These are phyloP conservation scores for Benincasa hispida DNA, from an alignment of 306 rosid genomes.

Conservation along the genomic window DNA sequence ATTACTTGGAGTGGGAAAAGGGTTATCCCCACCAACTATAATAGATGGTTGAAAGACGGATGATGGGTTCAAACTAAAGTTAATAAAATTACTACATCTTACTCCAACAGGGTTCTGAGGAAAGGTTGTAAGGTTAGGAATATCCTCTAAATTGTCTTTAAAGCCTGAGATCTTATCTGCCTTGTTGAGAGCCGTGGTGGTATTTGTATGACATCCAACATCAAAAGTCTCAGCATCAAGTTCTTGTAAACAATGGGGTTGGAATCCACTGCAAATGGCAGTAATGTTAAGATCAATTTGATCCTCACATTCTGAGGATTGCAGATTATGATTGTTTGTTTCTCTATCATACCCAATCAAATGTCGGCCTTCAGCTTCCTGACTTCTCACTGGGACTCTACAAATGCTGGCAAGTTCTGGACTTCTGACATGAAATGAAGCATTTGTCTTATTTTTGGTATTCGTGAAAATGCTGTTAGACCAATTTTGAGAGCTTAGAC, in stretches of 20 bases:
- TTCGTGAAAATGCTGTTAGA: not conserved
- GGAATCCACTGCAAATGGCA: not conserved
- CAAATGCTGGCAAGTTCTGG: not conserved
- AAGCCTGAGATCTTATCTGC: not conserved
- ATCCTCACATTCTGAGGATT: not conserved
- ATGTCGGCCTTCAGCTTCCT: constrained; percentile 5
- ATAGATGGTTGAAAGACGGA: not conserved
- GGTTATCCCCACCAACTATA: not conserved
- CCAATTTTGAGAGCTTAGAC: not conserved
- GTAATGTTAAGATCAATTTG: not conserved
- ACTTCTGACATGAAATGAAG: not conserved
- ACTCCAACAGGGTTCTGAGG: not conserved
- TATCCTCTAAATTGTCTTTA: not conserved
- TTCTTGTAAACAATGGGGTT: not conserved
- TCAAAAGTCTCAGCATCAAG: not conserved
- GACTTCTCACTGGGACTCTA: not conserved
- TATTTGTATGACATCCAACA: not conserved
- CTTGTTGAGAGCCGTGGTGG: not conserved
- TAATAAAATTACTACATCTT: not conserved
- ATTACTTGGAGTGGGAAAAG: not conserved
- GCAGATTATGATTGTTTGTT: not conserved
- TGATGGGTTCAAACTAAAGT: not conserved
- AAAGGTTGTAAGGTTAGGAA: not conserved
- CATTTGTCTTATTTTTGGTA: not conserved
- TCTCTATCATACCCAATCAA: constrained; percentile 16